phyloP scores from a whole-genome alignment of 2,329 filamentous ascomycete species.

The Colletotrichum acutatum region DNA sequence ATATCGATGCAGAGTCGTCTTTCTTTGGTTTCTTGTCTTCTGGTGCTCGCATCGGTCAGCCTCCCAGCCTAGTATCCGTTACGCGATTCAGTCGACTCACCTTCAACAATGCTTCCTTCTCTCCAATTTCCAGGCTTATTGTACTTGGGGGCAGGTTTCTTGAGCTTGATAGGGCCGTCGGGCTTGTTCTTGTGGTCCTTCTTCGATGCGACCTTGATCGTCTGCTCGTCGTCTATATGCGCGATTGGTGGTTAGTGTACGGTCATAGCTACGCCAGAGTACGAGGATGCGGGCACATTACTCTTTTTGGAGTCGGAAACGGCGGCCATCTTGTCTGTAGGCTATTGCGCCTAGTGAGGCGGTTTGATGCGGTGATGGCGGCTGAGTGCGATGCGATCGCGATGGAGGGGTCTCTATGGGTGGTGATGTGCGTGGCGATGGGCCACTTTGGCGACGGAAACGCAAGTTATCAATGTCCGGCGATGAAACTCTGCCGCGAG shows the following conservation, averaged over 20 bases:
- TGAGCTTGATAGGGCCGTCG: conserved; percentile 69
- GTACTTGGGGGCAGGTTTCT: conserved; percentile 70
- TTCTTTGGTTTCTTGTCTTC: conserved; percentile 67
- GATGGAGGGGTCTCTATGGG: not conserved
- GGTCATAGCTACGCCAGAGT: not conserved
- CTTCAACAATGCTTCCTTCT: conserved; percentile 72
- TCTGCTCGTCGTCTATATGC: conserved; percentile 63
- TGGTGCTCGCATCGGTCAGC: conserved; percentile 36
- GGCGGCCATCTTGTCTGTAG: conserved; percentile 24
- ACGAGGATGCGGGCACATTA: not conserved
- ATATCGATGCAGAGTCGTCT: conserved; percentile 49
- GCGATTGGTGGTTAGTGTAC: not conserved
- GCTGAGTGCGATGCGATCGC: not conserved
- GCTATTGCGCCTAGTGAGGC: not conserved
- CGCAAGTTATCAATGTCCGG: conserved; percentile 10
- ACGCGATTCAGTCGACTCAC: conserved; percentile 49
- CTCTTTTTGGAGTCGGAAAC: conserved; percentile 35
- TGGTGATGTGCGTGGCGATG: conserved; percentile 3
- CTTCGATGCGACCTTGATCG: conserved; percentile 72
- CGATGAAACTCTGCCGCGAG: conserved; percentile 1
- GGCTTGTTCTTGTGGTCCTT: conserved; percentile 57
- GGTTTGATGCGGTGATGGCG: not conserved
- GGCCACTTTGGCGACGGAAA: not conserved
- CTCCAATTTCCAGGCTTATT: conserved; percentile 78
- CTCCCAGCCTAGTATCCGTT: not conserved